These are phyloP conservation scores for Calonectria ilicicola DNA, from an alignment of 2,329 filamentous ascomycete genomes.

Conservation along the genomic window DNA sequence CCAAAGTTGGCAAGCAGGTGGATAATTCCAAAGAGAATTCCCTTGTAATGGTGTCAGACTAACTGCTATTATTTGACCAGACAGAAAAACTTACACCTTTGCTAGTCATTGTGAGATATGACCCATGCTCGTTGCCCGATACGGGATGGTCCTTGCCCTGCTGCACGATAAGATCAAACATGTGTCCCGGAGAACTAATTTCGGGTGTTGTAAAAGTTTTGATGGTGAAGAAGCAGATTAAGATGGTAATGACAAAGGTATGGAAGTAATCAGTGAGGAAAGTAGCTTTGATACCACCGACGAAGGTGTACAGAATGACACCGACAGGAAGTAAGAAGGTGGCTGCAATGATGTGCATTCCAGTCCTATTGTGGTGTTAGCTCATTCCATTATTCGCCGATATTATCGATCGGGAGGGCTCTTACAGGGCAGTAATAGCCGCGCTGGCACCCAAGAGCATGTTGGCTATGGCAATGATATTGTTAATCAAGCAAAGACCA, in stretches of 20 bases:
- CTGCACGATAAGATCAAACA: conserved; percentile 63
- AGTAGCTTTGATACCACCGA: conserved; percentile 55
- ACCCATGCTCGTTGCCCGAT: conserved; percentile 63
- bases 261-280: conserved; percentile 66
- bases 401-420: background rate
- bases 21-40: conserved; percentile 62
- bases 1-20: conserved; percentile 63
- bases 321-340: conserved; percentile 58
- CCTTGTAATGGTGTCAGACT: conserved; percentile 41
- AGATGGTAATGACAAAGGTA: conserved; percentile 65
- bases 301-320: conserved; percentile 53
- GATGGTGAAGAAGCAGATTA: conserved; percentile 61
- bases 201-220: conserved; percentile 60
- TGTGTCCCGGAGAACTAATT: conserved; percentile 58
- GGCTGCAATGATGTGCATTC: conserved; percentile 62
- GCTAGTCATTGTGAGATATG: conserved; percentile 68
- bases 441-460: conserved; percentile 59
- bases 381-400: too few relatives aligned
- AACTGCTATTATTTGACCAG: background rate
- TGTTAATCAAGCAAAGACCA: conserved; percentile 64
- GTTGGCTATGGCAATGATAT: conserved; percentile 64
- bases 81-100: conserved; percentile 50
- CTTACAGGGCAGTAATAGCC: conserved; percentile 49
- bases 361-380: conserved; percentile 49
- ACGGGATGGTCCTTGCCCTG: conserved; percentile 59